Percentiles rank a stretch among this genome's conserved stretches.
These are phyloP conservation scores for Candida alai DNA, from an alignment of 805 yeast species.

Conservation along the genomic window DNA sequence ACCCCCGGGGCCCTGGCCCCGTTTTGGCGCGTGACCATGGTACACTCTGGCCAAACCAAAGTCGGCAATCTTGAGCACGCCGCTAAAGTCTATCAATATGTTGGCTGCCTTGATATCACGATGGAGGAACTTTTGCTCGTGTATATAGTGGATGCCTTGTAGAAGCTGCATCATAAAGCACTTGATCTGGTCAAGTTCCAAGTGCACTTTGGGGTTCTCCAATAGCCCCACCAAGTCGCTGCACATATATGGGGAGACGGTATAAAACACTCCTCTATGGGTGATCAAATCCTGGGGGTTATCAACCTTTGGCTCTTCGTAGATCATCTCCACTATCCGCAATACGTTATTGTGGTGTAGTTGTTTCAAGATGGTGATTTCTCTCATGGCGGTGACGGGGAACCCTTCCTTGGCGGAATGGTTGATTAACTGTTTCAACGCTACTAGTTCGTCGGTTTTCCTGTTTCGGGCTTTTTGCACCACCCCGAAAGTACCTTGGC, in stretches of 20 bases:
- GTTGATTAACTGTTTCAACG: slow-evolving; percentile 80
- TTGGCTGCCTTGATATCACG: slow-evolving; percentile 98
- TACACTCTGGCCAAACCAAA: slow-evolving; percentile 87
- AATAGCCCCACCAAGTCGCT: slow-evolving; percentile 87
- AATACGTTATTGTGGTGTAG: slow-evolving; percentile 69
- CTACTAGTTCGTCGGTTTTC: slow-evolving; percentile 62
- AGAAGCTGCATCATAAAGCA: slow-evolving; percentile 77
- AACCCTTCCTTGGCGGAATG: slow-evolving; percentile 77
- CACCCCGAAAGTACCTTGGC: slow-evolving; percentile 56
- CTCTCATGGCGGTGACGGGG: slow-evolving; percentile 94
- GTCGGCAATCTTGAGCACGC: slow-evolving; percentile 86
- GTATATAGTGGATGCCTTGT: slow-evolving; percentile 78
- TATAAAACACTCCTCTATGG: slow-evolving; percentile 57
- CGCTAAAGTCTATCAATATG: slow-evolving; percentile 71
- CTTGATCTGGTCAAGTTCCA: slow-evolving; percentile 70
- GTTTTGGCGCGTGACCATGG: slow-evolving; percentile 56
- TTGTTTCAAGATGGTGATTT: slow-evolving; percentile 74
- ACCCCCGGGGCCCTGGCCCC: slow-evolving; percentile 54
- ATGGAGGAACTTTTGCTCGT: slow-evolving; percentile 57
- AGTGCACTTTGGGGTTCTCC: slow-evolving; percentile 65
- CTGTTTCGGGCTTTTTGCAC: slow-evolving; percentile 73
- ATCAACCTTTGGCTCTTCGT: slow-evolving; percentile 29
- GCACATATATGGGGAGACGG: slow-evolving; percentile 90
- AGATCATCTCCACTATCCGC: slow-evolving; percentile 75
- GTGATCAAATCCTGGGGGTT: slow-evolving; percentile 32